Percentiles rank a stretch among this genome's conserved stretches.
Evolutionary conservation across 2,329 filamentous ascomycete genomes (phyloP).

Genomic region (Phyllosticta citrichinensis): DNA sequence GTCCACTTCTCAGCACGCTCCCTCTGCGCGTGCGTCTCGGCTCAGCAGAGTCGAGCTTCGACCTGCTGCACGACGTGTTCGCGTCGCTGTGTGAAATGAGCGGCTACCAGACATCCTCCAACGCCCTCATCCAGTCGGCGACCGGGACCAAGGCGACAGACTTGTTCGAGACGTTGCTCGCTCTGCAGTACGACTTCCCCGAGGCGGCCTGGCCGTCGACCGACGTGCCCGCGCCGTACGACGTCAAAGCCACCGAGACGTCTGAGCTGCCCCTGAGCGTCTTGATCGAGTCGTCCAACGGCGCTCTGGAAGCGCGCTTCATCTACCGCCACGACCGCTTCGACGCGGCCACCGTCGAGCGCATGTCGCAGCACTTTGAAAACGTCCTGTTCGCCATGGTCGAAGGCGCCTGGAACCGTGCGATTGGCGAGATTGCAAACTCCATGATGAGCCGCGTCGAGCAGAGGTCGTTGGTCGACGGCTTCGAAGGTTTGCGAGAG

Average conservation of each 20-base stretch:
- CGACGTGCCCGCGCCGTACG: neutral
- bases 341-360: neutral
- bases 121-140: constrained; percentile 2
- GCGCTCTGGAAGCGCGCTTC: constrained; percentile 1
- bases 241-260: neutral
- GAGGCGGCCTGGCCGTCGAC: neutral
- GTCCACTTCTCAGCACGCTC: constrained; percentile 25
- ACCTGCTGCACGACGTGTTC: neutral
- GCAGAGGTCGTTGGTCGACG: neutral
- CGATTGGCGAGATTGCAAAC: neutral
- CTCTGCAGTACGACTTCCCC: constrained; percentile 6
- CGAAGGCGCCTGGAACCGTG: neutral
- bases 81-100: neutral
- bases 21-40: neutral
- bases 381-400: neutral
- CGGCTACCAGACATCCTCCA: constrained; percentile 3
- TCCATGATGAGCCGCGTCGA: neutral
- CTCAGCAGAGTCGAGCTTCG: neutral
- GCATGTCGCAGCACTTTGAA: constrained; percentile 2
- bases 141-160: constrained; percentile 3
- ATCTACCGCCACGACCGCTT: neutral
- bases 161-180: constrained; percentile 3
- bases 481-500: neutral
- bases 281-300: neutral
- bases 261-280: neutral